Evolutionary conservation across 2,329 filamentous ascomycete genomes (phyloP).

Genomic region (Trichoderma harzianum): DNA sequence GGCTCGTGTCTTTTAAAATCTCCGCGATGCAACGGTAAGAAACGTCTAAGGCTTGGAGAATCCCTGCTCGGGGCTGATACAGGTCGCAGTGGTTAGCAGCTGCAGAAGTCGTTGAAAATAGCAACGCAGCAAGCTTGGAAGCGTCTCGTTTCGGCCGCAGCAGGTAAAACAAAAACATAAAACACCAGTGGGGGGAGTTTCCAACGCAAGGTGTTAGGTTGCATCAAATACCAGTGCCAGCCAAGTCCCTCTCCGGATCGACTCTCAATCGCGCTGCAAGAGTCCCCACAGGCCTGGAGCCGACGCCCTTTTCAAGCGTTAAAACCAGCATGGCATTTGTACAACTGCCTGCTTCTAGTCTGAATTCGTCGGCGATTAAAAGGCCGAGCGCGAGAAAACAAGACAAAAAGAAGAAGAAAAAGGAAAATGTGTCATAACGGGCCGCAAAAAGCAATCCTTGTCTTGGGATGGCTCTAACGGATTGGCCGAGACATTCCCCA

Average conservation of each 20-base stretch:
- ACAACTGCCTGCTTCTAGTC: background rate
- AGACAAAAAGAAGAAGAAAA: background rate
- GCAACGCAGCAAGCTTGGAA: background rate
- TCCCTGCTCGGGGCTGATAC: background rate
- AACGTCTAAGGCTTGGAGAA: slow-evolving; percentile 1
- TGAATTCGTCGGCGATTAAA: background rate
- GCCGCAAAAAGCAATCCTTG: background rate
- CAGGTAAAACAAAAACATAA: background rate
- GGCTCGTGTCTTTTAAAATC: background rate
- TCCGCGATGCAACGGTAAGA: background rate
- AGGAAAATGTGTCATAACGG: background rate
- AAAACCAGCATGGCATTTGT: background rate
- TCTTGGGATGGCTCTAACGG: slow-evolving; percentile 4
- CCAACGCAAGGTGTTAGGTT: background rate
- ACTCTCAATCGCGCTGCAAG: background rate
- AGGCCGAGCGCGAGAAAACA: background rate
- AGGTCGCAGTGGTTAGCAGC: background rate
- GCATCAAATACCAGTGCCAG: background rate
- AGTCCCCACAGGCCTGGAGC: background rate
- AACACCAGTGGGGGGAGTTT: background rate
- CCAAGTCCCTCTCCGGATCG: background rate
- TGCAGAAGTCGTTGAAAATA: background rate
- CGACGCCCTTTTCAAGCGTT: background rate
- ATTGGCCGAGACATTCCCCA: slow-evolving; percentile 11
- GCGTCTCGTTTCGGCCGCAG: background rate